Evolutionary conservation across 352 stramenopile genomes (phyloP).

Genomic region (Pythium guiyangense): DNA sequence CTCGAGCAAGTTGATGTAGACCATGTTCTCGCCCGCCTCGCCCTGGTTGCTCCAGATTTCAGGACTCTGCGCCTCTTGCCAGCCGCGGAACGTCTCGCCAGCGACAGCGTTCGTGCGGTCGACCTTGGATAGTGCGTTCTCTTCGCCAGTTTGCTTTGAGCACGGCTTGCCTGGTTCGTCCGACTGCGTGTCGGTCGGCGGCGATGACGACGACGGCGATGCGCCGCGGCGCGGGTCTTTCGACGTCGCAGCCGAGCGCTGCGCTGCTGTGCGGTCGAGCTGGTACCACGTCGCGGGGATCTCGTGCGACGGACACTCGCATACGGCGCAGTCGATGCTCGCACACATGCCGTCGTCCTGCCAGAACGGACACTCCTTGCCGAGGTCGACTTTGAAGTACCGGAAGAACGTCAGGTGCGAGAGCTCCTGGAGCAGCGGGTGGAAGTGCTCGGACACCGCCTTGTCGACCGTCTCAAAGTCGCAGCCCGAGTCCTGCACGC

Average conservation of each 20-base stretch:
- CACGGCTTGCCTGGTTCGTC: constrained; percentile 34
- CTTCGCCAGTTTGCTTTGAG: constrained; percentile 65
- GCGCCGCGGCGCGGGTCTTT: neutral
- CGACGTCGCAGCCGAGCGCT: constrained; percentile 4
- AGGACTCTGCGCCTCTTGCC: constrained; percentile 51
- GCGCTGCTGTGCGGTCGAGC: constrained; percentile 39
- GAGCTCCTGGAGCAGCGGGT: constrained; percentile 74
- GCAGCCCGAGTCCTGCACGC: constrained; percentile 78
- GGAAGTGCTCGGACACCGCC: constrained; percentile 76
- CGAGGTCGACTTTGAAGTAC: constrained; percentile 92
- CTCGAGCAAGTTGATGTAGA: constrained; percentile 94
- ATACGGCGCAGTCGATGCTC: constrained; percentile 87
- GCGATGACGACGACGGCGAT: constrained; percentile 2
- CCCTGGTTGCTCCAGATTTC: constrained; percentile 62
- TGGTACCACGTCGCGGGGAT: constrained; percentile 80
- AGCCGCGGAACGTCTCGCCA: constrained; percentile 52
- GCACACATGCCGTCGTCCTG: constrained; percentile 89
- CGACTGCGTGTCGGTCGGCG: constrained; percentile 9
- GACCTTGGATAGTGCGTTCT: constrained; percentile 57
- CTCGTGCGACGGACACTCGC: constrained; percentile 84
- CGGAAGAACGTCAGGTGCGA: constrained; percentile 88
- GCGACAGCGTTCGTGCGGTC: constrained; percentile 70
- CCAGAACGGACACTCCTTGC: constrained; percentile 88
- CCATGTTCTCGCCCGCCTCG: constrained; percentile 58
- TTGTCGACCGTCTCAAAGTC: constrained; percentile 85